phyloP scores from a whole-genome alignment of 371 early-diverging fungal species.

The Mortierella sp. region DNA sequence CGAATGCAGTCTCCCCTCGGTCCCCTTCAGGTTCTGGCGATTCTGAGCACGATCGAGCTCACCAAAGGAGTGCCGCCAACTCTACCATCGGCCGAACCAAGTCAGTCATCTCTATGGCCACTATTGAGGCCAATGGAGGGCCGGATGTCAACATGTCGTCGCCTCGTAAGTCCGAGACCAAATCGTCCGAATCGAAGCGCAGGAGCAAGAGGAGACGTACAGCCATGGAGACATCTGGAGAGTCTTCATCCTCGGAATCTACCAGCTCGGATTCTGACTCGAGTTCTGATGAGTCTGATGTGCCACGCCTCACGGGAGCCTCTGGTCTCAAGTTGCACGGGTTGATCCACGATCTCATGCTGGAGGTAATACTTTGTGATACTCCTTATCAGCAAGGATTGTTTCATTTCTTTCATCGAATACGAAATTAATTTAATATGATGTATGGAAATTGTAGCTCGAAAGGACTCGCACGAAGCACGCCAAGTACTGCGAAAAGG shows the following conservation, averaged over 20 bases:
- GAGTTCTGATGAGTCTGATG: conserved; percentile 28
- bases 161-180: neutral
- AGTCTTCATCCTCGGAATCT: conserved; percentile 15
- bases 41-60: neutral
- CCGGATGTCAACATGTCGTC: conserved; percentile 4
- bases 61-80: neutral
- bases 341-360: conserved; percentile 31
- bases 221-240: conserved; percentile 1
- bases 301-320: neutral
- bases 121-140: neutral
- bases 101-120: neutral
- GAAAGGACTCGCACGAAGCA: conserved; percentile 44
- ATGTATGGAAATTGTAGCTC: conserved; percentile 17
- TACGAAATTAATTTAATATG: too few relatives aligned
- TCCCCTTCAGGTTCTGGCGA: neutral
- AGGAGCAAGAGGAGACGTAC: conserved; percentile 1
- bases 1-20: neutral
- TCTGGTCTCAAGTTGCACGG: conserved; percentile 35
- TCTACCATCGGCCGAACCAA: neutral
- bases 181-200: neutral
- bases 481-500: conserved; percentile 40
- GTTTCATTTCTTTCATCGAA: too few relatives aligned
- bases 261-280: conserved; percentile 33
- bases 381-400: neutral
- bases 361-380: conserved; percentile 22